Conservation (phyloP, 2,329 filamentous ascomycete species). For the Pseudocercospora fijiensis region DNA sequence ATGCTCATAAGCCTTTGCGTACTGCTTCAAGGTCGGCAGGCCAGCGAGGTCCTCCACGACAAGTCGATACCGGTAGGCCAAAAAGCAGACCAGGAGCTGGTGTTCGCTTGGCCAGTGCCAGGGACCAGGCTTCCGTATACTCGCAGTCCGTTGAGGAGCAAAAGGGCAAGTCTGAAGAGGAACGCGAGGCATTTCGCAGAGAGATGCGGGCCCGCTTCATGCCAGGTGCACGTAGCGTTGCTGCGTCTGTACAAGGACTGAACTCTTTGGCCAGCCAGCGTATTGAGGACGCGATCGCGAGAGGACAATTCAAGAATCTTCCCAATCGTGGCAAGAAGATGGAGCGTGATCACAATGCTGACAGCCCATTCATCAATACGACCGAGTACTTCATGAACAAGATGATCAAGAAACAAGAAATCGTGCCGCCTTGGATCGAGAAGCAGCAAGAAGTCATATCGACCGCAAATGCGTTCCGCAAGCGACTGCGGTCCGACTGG, state of each 20-base stretch:
- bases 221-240: conserved; percentile 69
- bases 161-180: conserved; percentile 63
- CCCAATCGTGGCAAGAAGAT: conserved; percentile 69
- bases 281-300: conserved; percentile 89
- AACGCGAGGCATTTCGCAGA: conserved; percentile 68
- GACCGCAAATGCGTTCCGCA: conserved; percentile 68
- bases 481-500: conserved; percentile 78
- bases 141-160: conserved; percentile 52
- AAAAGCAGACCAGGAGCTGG: conserved; percentile 45
- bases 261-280: conserved; percentile 82
- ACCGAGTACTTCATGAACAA: conserved; percentile 99
- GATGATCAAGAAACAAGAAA: conserved; percentile 94
- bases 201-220: conserved; percentile 80
- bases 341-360: conserved; percentile 77
- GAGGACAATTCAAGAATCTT: conserved; percentile 86
- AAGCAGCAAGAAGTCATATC: conserved; percentile 88
- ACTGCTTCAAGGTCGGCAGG: conserved; percentile 42
- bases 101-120: conserved; percentile 56
- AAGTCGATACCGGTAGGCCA: conserved; percentile 47
- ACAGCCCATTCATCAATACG: conserved; percentile 88
- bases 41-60: conserved; percentile 41
- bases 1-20: conserved; percentile 59
- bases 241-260: conserved; percentile 74
- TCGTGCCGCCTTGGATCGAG: conserved; percentile 97
- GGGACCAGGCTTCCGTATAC: conserved; percentile 59